Base-by-base conservation (phyloP, 1,139 yeast genomes). In the Pichia kudriavzevii region DNA sequence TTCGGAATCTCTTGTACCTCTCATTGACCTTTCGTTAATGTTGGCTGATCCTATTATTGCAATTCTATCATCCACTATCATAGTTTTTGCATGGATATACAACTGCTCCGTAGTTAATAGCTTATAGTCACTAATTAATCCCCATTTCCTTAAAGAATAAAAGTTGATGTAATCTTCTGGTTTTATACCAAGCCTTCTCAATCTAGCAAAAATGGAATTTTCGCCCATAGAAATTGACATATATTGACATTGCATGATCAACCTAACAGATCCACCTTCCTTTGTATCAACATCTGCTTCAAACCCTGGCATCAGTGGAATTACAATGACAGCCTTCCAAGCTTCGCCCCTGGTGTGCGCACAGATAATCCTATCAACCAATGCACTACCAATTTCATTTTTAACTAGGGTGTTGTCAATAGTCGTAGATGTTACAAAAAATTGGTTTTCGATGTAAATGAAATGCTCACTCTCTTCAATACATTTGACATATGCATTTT, bases 251-350 rank as follows among this genome's bases (percentile, higher is more conserved):
- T 88, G 94, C 94, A 91, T 88, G 49, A 93, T 93, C 22, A 91
- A 82, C 49, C 99, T 73, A 6, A 93, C 91, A 16, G 95, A 76
- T 0, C 95, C 81, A 5, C 96, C 98, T 48, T 87, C 96, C 6
- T 94, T 83, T 46, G 83, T 75, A 56, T 91, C 97, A 23, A 93
- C 94, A 47, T 87, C 85, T 13, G 95, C 79, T 52, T 84, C 94
- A 56, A 93, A 93, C 0, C 98, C 99, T 2, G 99, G 99, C 94
- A 91, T 85, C 48, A 93, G 66, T 3, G 99, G 99, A 42, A 93
- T 85, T 5, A 91, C 72, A 42, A 91, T 79, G 14, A 87, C 72
- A 1, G 97, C 97, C 47, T 79, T 79, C 99, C 99, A 93, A 18
- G 65, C 59, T 36, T 77, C 81, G 4, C 78, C 76, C 43, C 80